Conservation (phyloP, 108 stramenopile genomes). For the Fragilaria crotonensis region DNA sequence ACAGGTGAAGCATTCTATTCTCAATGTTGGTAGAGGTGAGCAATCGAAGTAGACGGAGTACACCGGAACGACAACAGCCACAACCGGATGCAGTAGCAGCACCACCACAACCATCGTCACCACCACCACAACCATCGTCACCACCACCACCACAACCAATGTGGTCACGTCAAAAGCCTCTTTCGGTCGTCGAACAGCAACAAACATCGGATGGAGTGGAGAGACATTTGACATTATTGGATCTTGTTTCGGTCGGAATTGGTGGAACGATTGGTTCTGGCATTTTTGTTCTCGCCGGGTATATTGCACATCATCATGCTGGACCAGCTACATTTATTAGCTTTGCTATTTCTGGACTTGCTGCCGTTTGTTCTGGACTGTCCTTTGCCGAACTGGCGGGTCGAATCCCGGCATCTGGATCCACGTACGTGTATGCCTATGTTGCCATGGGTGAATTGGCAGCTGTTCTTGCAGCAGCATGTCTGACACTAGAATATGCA, state of each 20-base stretch:
- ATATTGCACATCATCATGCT: constrained; percentile 76
- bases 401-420: constrained; percentile 67
- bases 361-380: constrained; percentile 58
- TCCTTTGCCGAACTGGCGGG: constrained; percentile 86
- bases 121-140: too few relatives aligned
- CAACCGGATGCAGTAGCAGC: too few relatives aligned
- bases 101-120: too few relatives aligned
- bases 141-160: too few relatives aligned
- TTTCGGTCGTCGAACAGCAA: neutral
- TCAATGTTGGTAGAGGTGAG: too few relatives aligned
- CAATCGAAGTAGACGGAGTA: too few relatives aligned
- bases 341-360: constrained; percentile 65
- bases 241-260: constrained; percentile 80
- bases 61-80: too few relatives aligned
- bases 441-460: constrained; percentile 79
- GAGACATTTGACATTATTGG: constrained; percentile 57
- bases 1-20: too few relatives aligned
- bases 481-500: constrained; percentile 82
- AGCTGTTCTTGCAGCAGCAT: constrained; percentile 71
- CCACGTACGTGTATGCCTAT: constrained; percentile 70
- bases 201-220: neutral
- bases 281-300: constrained; percentile 85
- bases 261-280: constrained; percentile 83
- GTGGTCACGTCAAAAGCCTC: neutral
- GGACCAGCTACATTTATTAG: constrained; percentile 76